Base-by-base conservation (phyloP, 2,329 filamentous ascomycete genomes). In the Exophiala dermatitidis region DNA sequence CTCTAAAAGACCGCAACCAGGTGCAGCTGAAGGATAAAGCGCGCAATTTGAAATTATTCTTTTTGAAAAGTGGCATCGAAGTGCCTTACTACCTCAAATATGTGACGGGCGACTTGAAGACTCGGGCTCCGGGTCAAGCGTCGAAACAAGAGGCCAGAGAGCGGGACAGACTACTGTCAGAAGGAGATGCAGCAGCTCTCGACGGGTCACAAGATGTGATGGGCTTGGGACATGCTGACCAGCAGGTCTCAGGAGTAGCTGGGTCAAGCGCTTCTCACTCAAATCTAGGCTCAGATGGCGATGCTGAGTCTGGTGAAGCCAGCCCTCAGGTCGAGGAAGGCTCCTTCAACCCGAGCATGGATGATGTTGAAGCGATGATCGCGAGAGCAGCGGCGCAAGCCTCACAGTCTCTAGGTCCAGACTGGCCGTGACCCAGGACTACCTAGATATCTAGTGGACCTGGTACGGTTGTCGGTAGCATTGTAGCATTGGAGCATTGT, bases 61-160 rank as follows among this genome's bases (percentile, higher is more conserved):
- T 64, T 48, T 48, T 75, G 3, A 71, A 71, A 73, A 91, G 86
- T 12, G 88, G 88, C 48, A 90, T 89, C 3, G 90, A 95, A 64
- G 90, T 95, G 68, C 90, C 90, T 0, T 89, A 87, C 63, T 93
- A 93, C 62, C 72, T 95, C 26, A 84, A 90, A 64, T 87, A 86
- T 31, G 90, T 95, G 7, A 95, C 90, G 0, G 90, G 90, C 2
- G 90, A 95, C 69, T 74, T 95, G 36, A 91, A 93, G 70, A 95
- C 90, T 0, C 76, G 88, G 10, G 88, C 88, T 0, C 88, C 88
- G 0, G 85, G 81, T 1, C 73, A 75, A 60, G 73, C 73, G 19
- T 72, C 72, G n/a, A 75, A 75, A 59, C 69, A 74, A 9, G 73
- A 75, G 62, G 72, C 72, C 6, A 68, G 71, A n/a, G 73, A 74